These are phyloP conservation scores for Ricinus communis DNA, from an alignment of 345 rosid genomes.

Conservation along the genomic window DNA sequence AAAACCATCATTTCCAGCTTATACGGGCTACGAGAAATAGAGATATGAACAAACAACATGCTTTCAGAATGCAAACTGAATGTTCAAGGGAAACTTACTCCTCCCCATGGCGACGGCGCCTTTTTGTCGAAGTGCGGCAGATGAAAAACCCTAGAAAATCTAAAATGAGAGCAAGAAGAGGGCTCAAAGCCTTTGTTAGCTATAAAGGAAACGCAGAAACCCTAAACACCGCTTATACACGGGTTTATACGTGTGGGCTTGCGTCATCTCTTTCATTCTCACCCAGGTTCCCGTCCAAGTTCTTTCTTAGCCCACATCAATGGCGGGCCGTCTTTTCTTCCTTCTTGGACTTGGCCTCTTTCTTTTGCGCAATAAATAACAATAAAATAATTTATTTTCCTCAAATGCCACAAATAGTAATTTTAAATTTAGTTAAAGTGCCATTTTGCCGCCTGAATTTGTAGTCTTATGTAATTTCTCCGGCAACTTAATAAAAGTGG, in stretches of 20 bases:
- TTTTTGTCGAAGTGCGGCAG: background rate
- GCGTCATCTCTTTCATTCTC: slow-evolving; percentile 4
- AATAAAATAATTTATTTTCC: too few species aligned
- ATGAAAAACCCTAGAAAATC: background rate
- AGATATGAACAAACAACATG: background rate
- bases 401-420: too few species aligned
- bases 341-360: too few species aligned
- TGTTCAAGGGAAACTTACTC: slow-evolving; percentile 37
- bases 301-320: background rate
- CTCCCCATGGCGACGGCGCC: slow-evolving; percentile 48
- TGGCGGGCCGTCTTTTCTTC: too few species aligned
- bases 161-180: background rate
- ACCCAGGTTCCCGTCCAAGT: background rate
- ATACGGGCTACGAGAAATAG: background rate
- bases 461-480: too few species aligned
- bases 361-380: too few species aligned
- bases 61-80: too few species aligned
- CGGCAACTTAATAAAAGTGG: too few species aligned
- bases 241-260: slow-evolving; percentile 14
- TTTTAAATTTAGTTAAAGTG: too few species aligned
- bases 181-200: background rate
- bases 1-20: background rate
- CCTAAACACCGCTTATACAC: slow-evolving; percentile 11
- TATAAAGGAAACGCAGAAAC: background rate
- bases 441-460: too few species aligned